Conservation (phyloP, 1,139 yeast genomes). For the Pichia sp. region DNA sequence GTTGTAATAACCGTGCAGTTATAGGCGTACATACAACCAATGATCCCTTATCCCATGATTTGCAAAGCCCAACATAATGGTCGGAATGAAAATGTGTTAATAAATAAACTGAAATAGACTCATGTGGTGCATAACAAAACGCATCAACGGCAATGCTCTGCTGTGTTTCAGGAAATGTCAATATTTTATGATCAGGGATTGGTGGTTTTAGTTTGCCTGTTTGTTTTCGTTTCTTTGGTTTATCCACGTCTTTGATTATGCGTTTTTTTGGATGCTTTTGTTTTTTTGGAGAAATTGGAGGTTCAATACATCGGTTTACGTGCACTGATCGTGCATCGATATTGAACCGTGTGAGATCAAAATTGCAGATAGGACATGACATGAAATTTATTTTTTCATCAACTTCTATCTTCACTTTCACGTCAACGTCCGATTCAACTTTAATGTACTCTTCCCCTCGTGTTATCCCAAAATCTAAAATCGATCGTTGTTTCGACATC, state of each 20-base stretch:
- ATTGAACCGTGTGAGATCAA: slow-evolving; percentile 33
- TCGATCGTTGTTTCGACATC: slow-evolving; percentile 3
- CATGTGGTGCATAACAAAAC: slow-evolving; percentile 49
- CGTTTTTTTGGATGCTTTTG: neutral
- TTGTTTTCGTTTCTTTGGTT: slow-evolving; percentile 23
- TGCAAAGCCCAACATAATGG: slow-evolving; percentile 82
- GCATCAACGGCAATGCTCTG: slow-evolving; percentile 59
- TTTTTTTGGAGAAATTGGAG: slow-evolving; percentile 4
- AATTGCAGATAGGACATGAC: slow-evolving; percentile 48
- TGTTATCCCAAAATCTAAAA: slow-evolving; percentile 4
- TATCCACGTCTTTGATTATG: slow-evolving; percentile 7
- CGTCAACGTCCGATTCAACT: neutral
- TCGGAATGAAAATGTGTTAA: slow-evolving; percentile 87
- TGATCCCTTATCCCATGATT: slow-evolving; percentile 61
- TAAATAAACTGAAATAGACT: slow-evolving; percentile 45
- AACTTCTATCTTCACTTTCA: neutral
- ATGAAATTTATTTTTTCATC: slow-evolving; percentile 8
- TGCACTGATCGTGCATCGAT: slow-evolving; percentile 47
- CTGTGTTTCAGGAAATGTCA: slow-evolving; percentile 35
- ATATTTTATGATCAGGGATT: slow-evolving; percentile 51
- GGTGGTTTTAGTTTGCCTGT: slow-evolving; percentile 33
- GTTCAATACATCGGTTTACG: slow-evolving; percentile 47
- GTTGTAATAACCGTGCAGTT: slow-evolving; percentile 45
- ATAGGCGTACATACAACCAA: slow-evolving; percentile 64
- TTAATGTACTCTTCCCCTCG: neutral